Base-by-base conservation (phyloP, 495 filamentous ascomycete species). In the Penicillium coprophilum region DNA sequence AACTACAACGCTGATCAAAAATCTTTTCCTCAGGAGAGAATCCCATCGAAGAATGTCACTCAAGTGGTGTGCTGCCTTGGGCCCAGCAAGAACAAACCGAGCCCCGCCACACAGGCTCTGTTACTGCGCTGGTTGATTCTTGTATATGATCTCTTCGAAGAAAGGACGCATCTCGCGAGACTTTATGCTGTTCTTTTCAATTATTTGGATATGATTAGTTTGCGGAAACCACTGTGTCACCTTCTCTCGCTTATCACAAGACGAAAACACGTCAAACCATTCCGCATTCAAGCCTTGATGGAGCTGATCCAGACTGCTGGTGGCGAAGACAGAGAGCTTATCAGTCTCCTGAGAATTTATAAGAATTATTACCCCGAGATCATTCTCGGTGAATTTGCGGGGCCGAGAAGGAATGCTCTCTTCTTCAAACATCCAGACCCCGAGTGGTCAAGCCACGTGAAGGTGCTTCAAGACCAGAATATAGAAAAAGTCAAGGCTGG, bases 331-430 rank as follows among this genome's bases (percentile, higher is more conserved):
- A 89, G 86, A 46, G 83, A 85, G 44, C 72, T 96, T 38, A 76
- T 86, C 24, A 87, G 86, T n/a, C 77, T 96, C n/a, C 77, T 96
- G 24, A 82, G 84, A 53, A 80, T 92, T 8, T 96, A 87, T 73
- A 94, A 94, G 63, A 90, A 91, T 65, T 94, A 93, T 64, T 94
- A 91, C 63, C 91, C 92, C 6, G 90, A 95, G 70, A 87, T 95
- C 46, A 87, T 95, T 55, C 73, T 92, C n/a, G 87, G 85, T 32
- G 84, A 85, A 63, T 70, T 79, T 15, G 79, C 77, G 1, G 39
- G 68, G 28, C 66, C 71, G 43, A 59, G 68, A 46, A 62, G 72
- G 63, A 61, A 68, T 61, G 66, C 59, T 4, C 51, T 79, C 40
- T 73, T 76, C 60, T 71, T 78, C 59, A 79, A 92, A 79, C 85